Conservation (phyloP, 2,329 filamentous ascomycete species). For the Xylaria polymorpha region DNA sequence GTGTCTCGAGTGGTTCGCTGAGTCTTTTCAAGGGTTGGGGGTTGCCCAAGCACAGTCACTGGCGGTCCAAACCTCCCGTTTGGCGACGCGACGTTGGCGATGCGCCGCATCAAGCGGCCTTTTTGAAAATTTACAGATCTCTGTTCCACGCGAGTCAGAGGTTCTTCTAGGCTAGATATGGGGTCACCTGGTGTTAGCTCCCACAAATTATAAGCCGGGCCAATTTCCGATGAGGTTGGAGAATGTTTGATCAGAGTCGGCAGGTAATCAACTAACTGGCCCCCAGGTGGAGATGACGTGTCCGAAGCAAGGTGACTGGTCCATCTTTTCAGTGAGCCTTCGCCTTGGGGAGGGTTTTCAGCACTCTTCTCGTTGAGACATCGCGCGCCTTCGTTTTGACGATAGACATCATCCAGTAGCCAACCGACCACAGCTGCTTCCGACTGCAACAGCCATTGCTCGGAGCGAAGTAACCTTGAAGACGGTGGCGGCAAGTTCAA, state of each 20-base stretch:
- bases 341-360: neutral
- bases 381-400: neutral
- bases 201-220: constrained; percentile 58
- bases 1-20: constrained; percentile 20
- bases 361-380: constrained; percentile 1
- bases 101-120: constrained; percentile 58
- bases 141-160: constrained; percentile 53
- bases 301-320: constrained; percentile 11
- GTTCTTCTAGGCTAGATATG: constrained; percentile 52
- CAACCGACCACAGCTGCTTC: constrained; percentile 61
- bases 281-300: constrained; percentile 29
- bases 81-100: constrained; percentile 59
- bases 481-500: constrained; percentile 59
- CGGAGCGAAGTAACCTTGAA: constrained; percentile 59
- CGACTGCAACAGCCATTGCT: constrained; percentile 57
- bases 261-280: constrained; percentile 50
- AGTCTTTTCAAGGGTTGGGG: constrained; percentile 26
- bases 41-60: constrained; percentile 50
- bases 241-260: constrained; percentile 57
- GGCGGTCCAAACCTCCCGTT: constrained; percentile 62
- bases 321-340: neutral
- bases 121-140: constrained; percentile 58
- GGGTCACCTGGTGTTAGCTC: constrained; percentile 53
- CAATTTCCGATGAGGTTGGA: constrained; percentile 44
- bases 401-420: constrained; percentile 51